Base-by-base conservation (phyloP, 176 grass and related monocot species). In the Aechmea fasciata region DNA sequence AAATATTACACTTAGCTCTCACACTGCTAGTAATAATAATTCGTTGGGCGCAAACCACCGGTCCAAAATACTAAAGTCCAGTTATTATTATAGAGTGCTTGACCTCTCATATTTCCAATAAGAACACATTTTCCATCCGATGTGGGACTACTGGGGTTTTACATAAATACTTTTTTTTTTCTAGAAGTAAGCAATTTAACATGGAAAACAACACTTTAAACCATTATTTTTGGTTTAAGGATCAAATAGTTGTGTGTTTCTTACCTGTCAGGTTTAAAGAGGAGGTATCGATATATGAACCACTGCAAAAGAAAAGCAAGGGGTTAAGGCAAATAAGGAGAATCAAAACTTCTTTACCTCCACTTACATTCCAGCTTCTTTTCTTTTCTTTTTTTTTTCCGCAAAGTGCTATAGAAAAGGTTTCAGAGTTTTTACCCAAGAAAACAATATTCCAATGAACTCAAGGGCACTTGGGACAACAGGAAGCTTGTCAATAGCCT, bases 281-380 rank as follows among this genome's bases (percentile, higher is more conserved):
- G 80, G 63, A 97, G 94, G 69, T 97, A 92, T 50, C 85, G 84
- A 64, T 97, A 97, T 76, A 97, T 78, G 71, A 97, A 97, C 72
- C 78, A 72, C 94, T 92, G 84, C 11, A 54, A 78, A 72, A 68
- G 0, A 64, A 64, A 78, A 47, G 26, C 65, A 51, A 47, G 49
- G 11, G 61, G 50, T 75, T 75, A 48, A 71, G 51, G 11, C 25
- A 12, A 74, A 22, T 6, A 3, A 33, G 49, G 54, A 49, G 53
- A n/a, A 23, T 29, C 47, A 12, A 47, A 69, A 10, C 53, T 51
- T 73, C 5, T 3, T 52, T 1, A 48, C 19, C 52, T 52, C 67
- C 51, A 33, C 62, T 41, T 63, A 71, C 50, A 19, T 12, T 50
- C 18, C 13, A 78, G 12, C 33, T 50, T 66, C 50, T 62, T 18